Percentiles rank a stretch among this genome's conserved stretches.
Evolutionary conservation across 2,329 filamentous ascomycete genomes (phyloP).

Genomic region (Dothideomycetes sp.): DNA sequence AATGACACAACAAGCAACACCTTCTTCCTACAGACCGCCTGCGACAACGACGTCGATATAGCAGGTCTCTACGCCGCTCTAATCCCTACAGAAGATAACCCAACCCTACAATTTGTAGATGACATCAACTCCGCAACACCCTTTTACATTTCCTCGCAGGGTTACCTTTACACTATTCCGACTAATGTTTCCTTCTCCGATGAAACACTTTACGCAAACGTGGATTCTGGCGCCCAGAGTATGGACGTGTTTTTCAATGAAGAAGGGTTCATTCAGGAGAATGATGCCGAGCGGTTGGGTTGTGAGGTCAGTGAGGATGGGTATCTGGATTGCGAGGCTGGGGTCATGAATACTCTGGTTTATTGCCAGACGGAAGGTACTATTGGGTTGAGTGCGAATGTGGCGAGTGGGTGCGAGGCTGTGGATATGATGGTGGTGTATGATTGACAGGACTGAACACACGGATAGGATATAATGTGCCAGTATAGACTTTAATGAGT

Average conservation of each 20-base stretch:
- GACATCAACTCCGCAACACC: neutral
- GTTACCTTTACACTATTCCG: neutral
- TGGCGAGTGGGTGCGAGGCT: no score
- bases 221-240: slow-evolving; percentile 32
- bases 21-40: neutral
- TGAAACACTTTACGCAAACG: neutral
- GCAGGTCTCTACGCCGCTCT: slow-evolving; percentile 2
- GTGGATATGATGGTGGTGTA: no score
- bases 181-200: neutral
- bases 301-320: neutral
- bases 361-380: no score
- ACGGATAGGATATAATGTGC: no score
- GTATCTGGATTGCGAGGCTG: no score
- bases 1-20: neutral
- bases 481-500: no score
- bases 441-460: no score
- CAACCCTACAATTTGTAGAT: neutral
- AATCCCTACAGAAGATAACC: neutral
- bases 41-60: neutral
- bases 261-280: slow-evolving; percentile 21
- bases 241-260: slow-evolving; percentile 32
- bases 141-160: neutral
- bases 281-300: slow-evolving; percentile 15
- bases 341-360: no score
- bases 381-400: no score